Evolutionary conservation across 2,329 filamentous ascomycete species (phyloP).

Genomic region (Beauveria varroae): DNA sequence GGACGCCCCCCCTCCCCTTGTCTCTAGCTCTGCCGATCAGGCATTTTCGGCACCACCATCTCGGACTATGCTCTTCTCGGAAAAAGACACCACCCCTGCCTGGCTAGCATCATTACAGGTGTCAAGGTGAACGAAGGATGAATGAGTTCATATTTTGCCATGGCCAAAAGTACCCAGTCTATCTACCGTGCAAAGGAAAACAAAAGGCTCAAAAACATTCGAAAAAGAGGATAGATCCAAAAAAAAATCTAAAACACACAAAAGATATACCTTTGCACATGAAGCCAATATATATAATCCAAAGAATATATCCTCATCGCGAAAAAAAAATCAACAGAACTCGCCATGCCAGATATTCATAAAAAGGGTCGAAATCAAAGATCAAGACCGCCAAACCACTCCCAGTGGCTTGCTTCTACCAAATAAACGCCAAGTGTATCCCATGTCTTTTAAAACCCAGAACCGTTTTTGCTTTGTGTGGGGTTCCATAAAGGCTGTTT

Average conservation of each 20-base stretch:
- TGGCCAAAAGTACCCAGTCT: not conserved
- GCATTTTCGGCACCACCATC: constrained; percentile 8
- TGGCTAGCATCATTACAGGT: not conserved
- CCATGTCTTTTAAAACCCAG: constrained; percentile 5
- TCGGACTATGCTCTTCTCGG: not conserved
- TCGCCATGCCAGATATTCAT: constrained; percentile 10
- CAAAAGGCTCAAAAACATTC: not conserved
- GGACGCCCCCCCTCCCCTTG: not conserved
- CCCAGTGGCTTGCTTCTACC: not conserved
- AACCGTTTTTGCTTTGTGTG: not conserved
- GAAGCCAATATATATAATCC: not conserved
- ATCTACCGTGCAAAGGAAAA: not conserved
- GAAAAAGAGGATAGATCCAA: not conserved
- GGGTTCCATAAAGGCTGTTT: not conserved
- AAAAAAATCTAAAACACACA: not conserved
- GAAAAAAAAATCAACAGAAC: not conserved
- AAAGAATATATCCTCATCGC: constrained; percentile 3
- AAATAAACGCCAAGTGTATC: constrained; percentile 10
- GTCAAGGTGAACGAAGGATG: not conserved
- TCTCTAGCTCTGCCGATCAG: constrained; percentile 1
- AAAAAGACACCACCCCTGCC: not conserved
- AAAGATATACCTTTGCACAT: not conserved
- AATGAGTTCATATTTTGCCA: not conserved
- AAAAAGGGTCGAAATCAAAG: not conserved
- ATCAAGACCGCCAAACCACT: constrained; percentile 3